Base-by-base conservation (phyloP, 805 yeast species). In the Geotrichum ghanense region DNA sequence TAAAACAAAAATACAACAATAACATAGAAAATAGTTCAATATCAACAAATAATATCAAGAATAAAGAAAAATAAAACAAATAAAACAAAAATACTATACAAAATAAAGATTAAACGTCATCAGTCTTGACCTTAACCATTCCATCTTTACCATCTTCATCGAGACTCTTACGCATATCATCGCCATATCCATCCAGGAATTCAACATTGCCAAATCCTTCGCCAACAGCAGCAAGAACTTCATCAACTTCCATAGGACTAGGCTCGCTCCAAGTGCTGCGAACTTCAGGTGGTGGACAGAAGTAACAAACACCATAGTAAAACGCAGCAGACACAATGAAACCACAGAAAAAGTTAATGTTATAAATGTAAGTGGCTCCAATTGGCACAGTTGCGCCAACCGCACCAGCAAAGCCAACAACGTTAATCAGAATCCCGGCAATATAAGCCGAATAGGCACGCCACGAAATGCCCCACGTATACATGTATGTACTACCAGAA, bases 351-450 rank as follows among this genome's bases (percentile, higher is more conserved):
- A 80, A 87, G 62, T 82, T 83, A 55, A 87, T 66, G 50, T 80
- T 68, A 68, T 83, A 87, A 42, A 87, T 76, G 48, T 76, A 70
- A 48, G 77, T 75, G 9, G 95, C 95, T 24, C 90, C 94, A 42
- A 68, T 67, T 23, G 95, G 94, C 14, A 86, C 94, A 50, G 70
- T 73, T 14, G 79, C 74, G 37, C 80, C 84, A 21, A 84, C 78
- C 7, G 88, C 87, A 52, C 95, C 69, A 5, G 81, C 89, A 56
- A 87, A 87, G 1, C 96, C 96, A 20, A 82, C 83, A 58, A 87
- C 80, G 57, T 86, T 87, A 42, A 95, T 92, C 25, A 79, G 68
- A 49, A 88, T 80, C 46, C 95, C 95, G 53, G 80, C 72, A 52
- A 87, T 61, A 61, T 87, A 87, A 1, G 95, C 92, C 26, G 72